These are phyloP conservation scores for Acacia confusa DNA, from an alignment of 306 rosid species.

Conservation along the genomic window DNA sequence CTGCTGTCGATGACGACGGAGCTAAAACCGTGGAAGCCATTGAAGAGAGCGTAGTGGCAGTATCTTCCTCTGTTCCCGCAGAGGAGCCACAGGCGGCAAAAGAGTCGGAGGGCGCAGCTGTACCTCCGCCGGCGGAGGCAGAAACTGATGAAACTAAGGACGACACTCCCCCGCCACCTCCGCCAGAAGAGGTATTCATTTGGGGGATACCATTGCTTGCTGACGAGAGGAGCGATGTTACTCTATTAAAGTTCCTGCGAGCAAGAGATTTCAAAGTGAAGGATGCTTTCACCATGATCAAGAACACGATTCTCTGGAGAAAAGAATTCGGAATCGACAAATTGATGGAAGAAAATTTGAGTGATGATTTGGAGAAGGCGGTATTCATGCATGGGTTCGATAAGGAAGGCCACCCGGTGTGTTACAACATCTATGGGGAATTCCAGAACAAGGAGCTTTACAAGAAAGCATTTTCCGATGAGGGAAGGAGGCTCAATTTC, in stretches of 20 bases:
- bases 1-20: conserved; percentile 63
- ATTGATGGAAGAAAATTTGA: conserved; percentile 50
- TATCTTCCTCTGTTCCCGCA: conserved; percentile 44
- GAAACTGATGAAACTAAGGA: conserved; percentile 28
- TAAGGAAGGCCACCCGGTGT: conserved; percentile 77
- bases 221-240: conserved; percentile 78
- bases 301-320: conserved; percentile 77
- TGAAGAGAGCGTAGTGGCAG: conserved; percentile 67
- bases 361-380: conserved; percentile 51
- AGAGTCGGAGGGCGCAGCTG: neutral
- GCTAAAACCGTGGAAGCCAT: conserved; percentile 86
- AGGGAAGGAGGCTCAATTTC: conserved; percentile 60
- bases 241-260: conserved; percentile 73
- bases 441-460: conserved; percentile 64
- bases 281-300: conserved; percentile 80
- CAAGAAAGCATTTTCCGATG: conserved; percentile 63
- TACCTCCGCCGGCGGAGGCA: conserved; percentile 15
- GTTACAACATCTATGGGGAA: conserved; percentile 68
- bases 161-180: conserved; percentile 26
- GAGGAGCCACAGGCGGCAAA: conserved; percentile 22
- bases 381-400: conserved; percentile 70
- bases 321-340: conserved; percentile 73
- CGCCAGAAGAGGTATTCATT: conserved; percentile 52
- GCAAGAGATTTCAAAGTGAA: conserved; percentile 90
- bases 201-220: conserved; percentile 77